phyloP scores from a whole-genome alignment of 2,329 filamentous ascomycete genomes.

The Zalaria sp. region DNA sequence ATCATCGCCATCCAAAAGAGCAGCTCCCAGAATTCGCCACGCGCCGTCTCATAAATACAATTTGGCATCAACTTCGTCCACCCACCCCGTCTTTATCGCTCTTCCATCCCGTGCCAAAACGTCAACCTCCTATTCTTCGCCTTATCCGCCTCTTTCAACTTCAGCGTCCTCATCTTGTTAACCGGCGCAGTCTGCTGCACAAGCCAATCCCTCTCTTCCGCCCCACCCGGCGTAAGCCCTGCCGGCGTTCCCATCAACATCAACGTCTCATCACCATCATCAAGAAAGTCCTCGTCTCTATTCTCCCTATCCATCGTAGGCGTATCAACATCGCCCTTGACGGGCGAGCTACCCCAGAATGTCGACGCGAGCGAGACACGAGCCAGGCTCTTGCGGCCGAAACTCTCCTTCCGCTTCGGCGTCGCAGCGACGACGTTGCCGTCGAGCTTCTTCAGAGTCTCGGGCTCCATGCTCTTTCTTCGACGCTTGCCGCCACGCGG shows the following conservation, averaged over 20 bases:
- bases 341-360: constrained; percentile 6
- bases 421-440: constrained; percentile 16
- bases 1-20: too few relatives aligned
- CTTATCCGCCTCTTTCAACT: constrained; percentile 10
- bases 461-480: constrained; percentile 23
- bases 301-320: constrained; percentile 4
- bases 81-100: constrained; percentile 1
- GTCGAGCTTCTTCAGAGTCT: constrained; percentile 14
- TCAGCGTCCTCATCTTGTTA: constrained; percentile 18
- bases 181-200: constrained; percentile 21
- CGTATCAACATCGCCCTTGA: constrained; percentile 3
- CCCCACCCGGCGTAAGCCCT: constrained; percentile 11
- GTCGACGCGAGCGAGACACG: constrained; percentile 7
- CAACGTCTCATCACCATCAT: constrained; percentile 8
- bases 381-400: constrained; percentile 8
- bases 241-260: constrained; percentile 17
- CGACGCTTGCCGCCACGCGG: constrained; percentile 15
- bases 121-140: constrained; percentile 17
- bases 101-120: constrained; percentile 7
- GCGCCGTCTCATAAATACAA: too few relatives aligned
- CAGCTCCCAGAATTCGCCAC: too few relatives aligned
- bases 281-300: constrained; percentile 13
- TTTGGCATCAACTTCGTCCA: too few relatives aligned
- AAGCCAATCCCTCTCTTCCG: constrained; percentile 8
- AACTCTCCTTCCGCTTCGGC: constrained; percentile 6